Conservation (phyloP, 2,329 filamentous ascomycete genomes). For the Aspergillus hiratsukae region DNA sequence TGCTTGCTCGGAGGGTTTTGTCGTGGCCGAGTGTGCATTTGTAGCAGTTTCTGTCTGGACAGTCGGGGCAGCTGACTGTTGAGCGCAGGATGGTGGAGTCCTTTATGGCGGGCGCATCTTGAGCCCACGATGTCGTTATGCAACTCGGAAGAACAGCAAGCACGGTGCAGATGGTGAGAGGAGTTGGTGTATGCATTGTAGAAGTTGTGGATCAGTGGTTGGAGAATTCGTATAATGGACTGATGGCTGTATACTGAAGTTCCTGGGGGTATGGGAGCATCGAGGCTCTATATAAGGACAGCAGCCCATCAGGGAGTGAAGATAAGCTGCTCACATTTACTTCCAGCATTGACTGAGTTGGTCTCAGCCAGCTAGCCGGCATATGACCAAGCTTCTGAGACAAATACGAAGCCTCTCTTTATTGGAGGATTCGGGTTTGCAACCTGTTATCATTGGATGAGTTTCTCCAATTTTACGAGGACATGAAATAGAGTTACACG, state of each 20-base stretch:
- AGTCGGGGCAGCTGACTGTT: conserved; percentile 6
- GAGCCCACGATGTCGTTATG: background rate
- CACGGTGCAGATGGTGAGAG: background rate
- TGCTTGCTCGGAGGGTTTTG: conserved; percentile 6
- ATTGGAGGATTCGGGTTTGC: background rate
- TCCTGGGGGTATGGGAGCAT: background rate
- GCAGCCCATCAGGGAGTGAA: background rate
- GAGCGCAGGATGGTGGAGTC: conserved; percentile 13
- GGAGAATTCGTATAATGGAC: background rate
- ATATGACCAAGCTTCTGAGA: background rate
- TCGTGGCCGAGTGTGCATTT: conserved; percentile 8
- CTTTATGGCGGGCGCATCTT: conserved; percentile 5
- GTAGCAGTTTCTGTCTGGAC: conserved; percentile 10
- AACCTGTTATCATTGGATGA: background rate
- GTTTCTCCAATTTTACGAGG: background rate
- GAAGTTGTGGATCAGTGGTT: background rate
- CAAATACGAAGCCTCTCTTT: background rate
- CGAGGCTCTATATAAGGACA: background rate
- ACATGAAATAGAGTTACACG: background rate
- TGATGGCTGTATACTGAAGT: background rate
- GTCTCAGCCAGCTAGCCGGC: background rate
- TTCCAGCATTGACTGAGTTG: background rate
- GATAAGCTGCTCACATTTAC: background rate
- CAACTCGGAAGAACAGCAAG: background rate
- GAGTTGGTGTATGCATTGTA: background rate